phyloP scores from a whole-genome alignment of 495 filamentous ascomycete species.

The Rostrohypoxylon terebratum region DNA sequence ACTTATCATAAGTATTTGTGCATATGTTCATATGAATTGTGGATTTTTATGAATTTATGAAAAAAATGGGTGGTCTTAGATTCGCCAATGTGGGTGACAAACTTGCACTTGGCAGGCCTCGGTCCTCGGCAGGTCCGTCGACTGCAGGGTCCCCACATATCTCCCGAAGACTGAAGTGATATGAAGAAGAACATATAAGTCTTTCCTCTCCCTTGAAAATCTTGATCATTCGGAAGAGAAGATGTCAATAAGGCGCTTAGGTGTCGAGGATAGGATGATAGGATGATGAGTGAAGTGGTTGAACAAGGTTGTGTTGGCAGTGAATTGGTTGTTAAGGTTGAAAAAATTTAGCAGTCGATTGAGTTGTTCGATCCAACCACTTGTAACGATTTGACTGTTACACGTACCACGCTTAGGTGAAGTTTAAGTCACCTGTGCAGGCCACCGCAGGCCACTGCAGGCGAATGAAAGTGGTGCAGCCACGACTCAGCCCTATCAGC shows the following conservation, averaged over 20 bases:
- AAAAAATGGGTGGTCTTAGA: not conserved
- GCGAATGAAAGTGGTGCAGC: constrained; percentile 25
- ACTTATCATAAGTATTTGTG: not conserved
- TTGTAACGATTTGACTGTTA: constrained; percentile 15
- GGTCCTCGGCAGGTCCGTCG: constrained; percentile 5
- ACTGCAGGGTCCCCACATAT: not conserved
- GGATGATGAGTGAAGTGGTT: not conserved
- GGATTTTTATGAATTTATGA: constrained; percentile 1
- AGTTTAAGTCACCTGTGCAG: not conserved
- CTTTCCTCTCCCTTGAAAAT: not conserved
- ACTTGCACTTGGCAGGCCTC: not conserved
- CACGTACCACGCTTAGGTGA: not conserved
- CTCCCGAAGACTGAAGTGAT: not conserved
- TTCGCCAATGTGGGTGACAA: not conserved
- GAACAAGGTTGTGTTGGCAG: constrained; percentile 6
- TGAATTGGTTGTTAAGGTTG: constrained; percentile 1
- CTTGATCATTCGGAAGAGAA: not conserved
- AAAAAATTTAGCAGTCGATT: not conserved
- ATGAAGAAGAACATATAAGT: not conserved
- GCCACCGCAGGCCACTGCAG: too few relatives aligned
- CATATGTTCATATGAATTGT: not conserved
- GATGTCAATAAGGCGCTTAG: constrained; percentile 1
- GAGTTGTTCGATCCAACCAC: not conserved
- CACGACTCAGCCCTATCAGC: constrained; percentile 31
- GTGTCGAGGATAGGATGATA: constrained; percentile 17